These are phyloP conservation scores for Ganoderma lucidum DNA, from an alignment of 1,284 basidiomycete species.

Conservation along the genomic window DNA sequence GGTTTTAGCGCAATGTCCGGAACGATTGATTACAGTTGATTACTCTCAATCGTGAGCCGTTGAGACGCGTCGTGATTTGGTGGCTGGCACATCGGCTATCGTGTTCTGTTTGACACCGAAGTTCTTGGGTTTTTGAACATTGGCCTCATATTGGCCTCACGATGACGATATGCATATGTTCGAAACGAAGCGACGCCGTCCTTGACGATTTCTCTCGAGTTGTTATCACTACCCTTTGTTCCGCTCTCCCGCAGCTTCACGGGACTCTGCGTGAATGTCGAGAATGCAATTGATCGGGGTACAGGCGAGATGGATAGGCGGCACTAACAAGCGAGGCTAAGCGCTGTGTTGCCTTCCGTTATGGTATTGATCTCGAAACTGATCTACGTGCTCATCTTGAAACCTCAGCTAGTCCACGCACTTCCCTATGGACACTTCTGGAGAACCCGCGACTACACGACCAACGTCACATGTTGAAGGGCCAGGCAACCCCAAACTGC, in stretches of 20 bases:
- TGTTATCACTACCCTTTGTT: neutral
- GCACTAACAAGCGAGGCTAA: neutral
- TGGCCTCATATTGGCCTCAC: neutral
- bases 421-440: constrained; percentile 1
- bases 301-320: neutral
- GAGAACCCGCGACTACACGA: neutral
- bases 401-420: constrained; percentile 3
- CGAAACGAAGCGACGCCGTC: neutral
- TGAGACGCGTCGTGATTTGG: neutral
- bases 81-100: neutral
- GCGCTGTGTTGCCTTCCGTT: constrained; percentile 18
- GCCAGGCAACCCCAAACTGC: neutral
- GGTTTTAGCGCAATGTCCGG: neutral
- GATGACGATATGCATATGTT: neutral
- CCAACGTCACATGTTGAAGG: neutral
- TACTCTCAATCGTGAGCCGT: neutral
- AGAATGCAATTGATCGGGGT: neutral
- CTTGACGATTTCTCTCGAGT: neutral
- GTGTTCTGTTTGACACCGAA: neutral
- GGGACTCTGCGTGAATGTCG: constrained; percentile 3
- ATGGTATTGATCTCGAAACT: constrained; percentile 12
- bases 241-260: constrained; percentile 10
- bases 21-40: neutral
- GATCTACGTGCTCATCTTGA: constrained; percentile 21
- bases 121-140: neutral